Base-by-base conservation (phyloP, 2,329 filamentous ascomycete genomes). In the Botrytis sinoallii region DNA sequence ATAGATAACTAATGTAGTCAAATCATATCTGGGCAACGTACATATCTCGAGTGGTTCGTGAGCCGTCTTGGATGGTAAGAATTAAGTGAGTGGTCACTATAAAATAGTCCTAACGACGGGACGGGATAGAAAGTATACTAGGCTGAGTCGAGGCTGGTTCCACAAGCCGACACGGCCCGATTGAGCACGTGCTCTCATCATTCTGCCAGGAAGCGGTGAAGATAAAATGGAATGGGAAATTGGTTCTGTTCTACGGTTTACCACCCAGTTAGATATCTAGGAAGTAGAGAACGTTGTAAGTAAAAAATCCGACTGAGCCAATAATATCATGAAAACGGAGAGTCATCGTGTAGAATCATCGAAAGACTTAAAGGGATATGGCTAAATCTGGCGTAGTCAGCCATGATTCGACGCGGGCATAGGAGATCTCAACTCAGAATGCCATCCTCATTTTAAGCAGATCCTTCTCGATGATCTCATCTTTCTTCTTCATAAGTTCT, bases 391-490 rank as follows among this genome's bases (percentile, higher is more conserved):
- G 32, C 20, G 32, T 25, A 38, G 10, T 35, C 20, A 25, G 32
- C 20, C 32, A 60, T 60, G 20, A 60, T 60, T 22, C 32, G 22
- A 20, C 18, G 32, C 20, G 4, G 32, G 8, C 32, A 60, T 35
- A 20, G 20, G 10, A 35, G 32, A 38, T 25, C 57, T 35, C 32
- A 38, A 25, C 57, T 60, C 57, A 77, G n/a, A 78, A 76, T n/a
- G 60, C 69, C 78, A 81, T 77, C 59, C 77, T 79, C 77, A 81
- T 78, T 76, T 80, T 80, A 22, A 83, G 73, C 12, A 79, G 77
- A 64, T 82, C 81, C 3, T 73, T 80, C 61, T 75, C 73, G 4
- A 86, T 79, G 76, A 87, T 83, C 73, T 85, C 84, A 6, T 84
- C 79, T 75, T 84, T 82, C 75, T 80, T 83, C 4, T 69, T 74